Evolutionary conservation across 345 rosid genomes (phyloP), one percentile per base, ranked within the genome.

Genomic region (Draba incana): DNA sequence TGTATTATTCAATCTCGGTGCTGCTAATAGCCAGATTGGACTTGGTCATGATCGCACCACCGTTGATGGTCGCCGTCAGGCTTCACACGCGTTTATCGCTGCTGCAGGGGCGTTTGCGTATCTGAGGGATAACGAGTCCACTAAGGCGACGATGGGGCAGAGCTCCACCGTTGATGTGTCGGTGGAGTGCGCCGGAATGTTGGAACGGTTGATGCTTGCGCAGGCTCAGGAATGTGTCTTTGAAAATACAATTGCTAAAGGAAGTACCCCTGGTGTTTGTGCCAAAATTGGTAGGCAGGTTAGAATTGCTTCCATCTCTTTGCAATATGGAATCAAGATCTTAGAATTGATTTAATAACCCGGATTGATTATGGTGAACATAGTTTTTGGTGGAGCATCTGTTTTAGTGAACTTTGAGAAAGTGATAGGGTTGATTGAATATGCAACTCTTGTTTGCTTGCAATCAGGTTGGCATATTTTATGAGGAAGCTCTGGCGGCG

Each of bases 211-310:
- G 79, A 94, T 94, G 96, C 74, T 91, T 35, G 99, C 99, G 6
- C 96, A 94, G 70, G 99, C 96, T 33, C 99, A 94, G 71, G 99
- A 94, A 77, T 89, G 96, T 66, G 99, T 94, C 12, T 94, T 94
- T 50, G 99, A 94, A 80, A 94, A 91, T 44, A 82, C 96, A 8
- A 94, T 94, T 57, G 92, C 98, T 43, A 94, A 94, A 79, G 99
- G 97, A 69, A 94, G 93, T 64, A 87, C 96, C 6, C 92, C 99
- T 23, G 99, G 98, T 16, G 99, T 94, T 62, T 94, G 84, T 58
- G 85, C 99, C 11, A 94, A 94, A 80, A 94, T 94, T 69, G 66
- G 98, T 25, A 77, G 98, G 74, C 99, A 94, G 91, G 99, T 91
- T 23, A 51, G 89, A 20, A 20, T 20, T 28, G 27, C 24, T 35